Base-by-base conservation (phyloP, 371 early-diverging fungal genomes). In the Dichotomocladium elegans region DNA sequence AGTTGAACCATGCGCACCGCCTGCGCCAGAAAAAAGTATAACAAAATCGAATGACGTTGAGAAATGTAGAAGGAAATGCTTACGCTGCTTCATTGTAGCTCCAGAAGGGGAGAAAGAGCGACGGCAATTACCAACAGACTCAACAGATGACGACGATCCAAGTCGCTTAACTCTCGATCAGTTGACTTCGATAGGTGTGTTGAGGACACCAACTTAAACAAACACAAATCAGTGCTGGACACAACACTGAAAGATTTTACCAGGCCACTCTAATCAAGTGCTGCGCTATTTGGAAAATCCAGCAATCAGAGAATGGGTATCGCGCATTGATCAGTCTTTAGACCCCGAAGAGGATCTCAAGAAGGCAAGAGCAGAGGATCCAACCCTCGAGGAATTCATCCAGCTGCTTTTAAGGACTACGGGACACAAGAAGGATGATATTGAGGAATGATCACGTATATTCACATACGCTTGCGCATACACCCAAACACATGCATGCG, bases 231-330 rank as follows among this genome's bases (percentile, higher is more conserved):
- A n/a, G 30, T 9, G 50, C 53, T 17, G 31, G n/a, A n/a, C n/a
- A n/a, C n/a, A n/a, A n/a, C n/a, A n/a, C n/a, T n/a, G n/a, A n/a
- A n/a, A n/a, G n/a, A n/a, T n/a, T n/a, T n/a, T n/a, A n/a, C n/a
- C 60, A 44, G 53, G 44, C 2, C 61, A 66, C 26, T 68, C 74
- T 14, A 56, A 68, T 26, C 60, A 61, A n/a, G 41, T 74, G n/a
- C 62, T 47, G 25, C 43, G 64, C n/a, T 64, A 58, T 27, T 50
- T 74, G 6, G 31, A 68, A 21, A 44, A 70, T 26, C 60, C 68
- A 24, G 58, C 66, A 15, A 53, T 70, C 21, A 57, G 66, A 47
- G 59, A 61, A n/a, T 33, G 66, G 15, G 53, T 70, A 2, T 31
- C 40, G 24, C 31, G 40, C 9, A 55, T 74, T 14, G 71, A 74